Evolutionary conservation across 163 green algal genomes (phyloP).

Genomic region (Scenedesmus sp.): DNA sequence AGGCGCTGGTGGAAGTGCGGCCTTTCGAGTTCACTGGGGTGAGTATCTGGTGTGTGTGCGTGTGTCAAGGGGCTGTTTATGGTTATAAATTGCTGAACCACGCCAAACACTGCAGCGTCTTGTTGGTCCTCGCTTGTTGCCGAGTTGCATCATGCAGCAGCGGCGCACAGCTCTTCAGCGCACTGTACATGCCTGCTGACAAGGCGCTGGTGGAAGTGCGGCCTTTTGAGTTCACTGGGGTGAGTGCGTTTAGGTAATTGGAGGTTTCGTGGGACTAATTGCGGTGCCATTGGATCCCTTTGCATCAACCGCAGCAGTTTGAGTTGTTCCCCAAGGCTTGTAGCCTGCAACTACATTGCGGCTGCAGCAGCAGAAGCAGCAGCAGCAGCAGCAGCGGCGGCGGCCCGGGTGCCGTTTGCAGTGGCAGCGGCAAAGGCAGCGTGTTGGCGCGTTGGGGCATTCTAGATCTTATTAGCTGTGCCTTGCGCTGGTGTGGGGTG

Average conservation of each 20-base stretch:
- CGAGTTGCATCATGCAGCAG: background rate
- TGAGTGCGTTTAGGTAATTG: background rate
- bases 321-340: too few species aligned
- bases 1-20: conserved; percentile 34
- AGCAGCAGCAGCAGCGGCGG: background rate
- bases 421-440: too few species aligned
- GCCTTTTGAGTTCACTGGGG: background rate
- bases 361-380: background rate
- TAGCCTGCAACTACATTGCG: too few species aligned
- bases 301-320: background rate
- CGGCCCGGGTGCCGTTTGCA: too few species aligned
- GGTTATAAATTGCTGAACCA: too few species aligned
- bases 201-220: conserved; percentile 16
- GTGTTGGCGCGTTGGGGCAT: too few species aligned
- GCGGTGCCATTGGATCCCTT: background rate
- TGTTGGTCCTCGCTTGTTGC: background rate
- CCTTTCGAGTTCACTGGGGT: conserved; percentile 25
- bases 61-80: too few species aligned
- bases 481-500: too few species aligned
- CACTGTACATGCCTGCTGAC: background rate
- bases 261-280: background rate
- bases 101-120: background rate
- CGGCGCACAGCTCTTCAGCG: background rate
- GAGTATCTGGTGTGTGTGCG: background rate
- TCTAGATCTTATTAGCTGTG: too few species aligned